Conservation (phyloP, 2,329 filamentous ascomycete species). For the Penicillium sp. region DNA sequence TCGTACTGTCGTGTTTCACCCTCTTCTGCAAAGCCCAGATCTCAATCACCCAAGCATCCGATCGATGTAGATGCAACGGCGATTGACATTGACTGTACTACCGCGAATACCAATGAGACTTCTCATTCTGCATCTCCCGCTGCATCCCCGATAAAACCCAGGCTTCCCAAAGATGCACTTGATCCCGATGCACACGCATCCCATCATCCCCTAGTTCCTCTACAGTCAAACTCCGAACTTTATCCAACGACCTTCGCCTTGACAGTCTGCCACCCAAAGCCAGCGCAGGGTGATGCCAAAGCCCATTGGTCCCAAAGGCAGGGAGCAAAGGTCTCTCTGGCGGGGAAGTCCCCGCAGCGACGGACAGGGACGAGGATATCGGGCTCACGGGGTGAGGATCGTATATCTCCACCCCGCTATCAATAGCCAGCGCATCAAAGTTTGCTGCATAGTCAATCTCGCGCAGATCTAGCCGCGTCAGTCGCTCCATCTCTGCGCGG, state of each 20-base stretch:
- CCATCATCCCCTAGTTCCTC: conserved; percentile 46
- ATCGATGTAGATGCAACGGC: not conserved
- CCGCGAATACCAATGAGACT: not conserved
- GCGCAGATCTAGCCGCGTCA: conserved; percentile 67
- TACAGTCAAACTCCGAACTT: conserved; percentile 32
- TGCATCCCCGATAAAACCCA: conserved; percentile 40
- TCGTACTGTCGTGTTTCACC: not conserved
- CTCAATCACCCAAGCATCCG: not conserved
- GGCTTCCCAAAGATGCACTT: conserved; percentile 43
- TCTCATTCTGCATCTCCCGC: not conserved
- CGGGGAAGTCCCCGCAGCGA: conserved; percentile 23
- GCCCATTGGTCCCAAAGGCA: not conserved
- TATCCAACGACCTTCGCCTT: conserved; percentile 22
- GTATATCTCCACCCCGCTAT: conserved; percentile 25
- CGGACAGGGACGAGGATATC: conserved; percentile 22
- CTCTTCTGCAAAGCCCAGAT: not conserved
- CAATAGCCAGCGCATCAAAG: conserved; percentile 51
- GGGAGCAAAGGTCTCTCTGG: conserved; percentile 9
- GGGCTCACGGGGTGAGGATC: conserved; percentile 8
- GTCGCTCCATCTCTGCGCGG: conserved; percentile 57
- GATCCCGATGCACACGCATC: conserved; percentile 36
- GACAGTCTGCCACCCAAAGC: not conserved
- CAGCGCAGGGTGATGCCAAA: not conserved
- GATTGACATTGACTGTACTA: not conserved
- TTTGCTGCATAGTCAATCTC: conserved; percentile 62